phyloP scores from a whole-genome alignment of 192 early-diverging fungal species.

The Backusella psychrophila region DNA sequence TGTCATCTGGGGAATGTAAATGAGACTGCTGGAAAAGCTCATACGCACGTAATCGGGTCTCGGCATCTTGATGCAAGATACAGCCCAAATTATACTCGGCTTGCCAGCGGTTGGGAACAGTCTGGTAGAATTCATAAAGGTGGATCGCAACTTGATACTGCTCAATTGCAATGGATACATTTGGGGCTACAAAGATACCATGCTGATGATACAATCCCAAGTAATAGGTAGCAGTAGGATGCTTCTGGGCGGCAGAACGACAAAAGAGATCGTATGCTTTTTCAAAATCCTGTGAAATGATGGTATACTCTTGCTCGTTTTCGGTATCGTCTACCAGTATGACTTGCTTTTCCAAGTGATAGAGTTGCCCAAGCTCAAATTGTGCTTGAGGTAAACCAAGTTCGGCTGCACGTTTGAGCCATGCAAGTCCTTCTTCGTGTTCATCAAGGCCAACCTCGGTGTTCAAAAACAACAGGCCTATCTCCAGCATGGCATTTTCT shows the following conservation, averaged over 20 bases:
- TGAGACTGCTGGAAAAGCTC: slow-evolving; percentile 12
- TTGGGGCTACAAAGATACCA: slow-evolving; percentile 30
- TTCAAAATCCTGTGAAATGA: slow-evolving; percentile 26
- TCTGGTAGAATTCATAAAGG: neutral
- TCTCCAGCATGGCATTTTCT: slow-evolving; percentile 20
- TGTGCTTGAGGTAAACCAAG: slow-evolving; percentile 13
- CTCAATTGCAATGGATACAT: slow-evolving; percentile 23
- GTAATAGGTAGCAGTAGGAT: slow-evolving; percentile 14
- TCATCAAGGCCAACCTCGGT: neutral
- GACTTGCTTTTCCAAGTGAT: slow-evolving; percentile 9
- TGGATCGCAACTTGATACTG: slow-evolving; percentile 18
- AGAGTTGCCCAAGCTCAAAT: slow-evolving; percentile 17
- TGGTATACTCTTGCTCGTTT: neutral
- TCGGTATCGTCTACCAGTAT: neutral
- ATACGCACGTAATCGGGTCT: slow-evolving; percentile 15
- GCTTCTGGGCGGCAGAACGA: slow-evolving; percentile 13
- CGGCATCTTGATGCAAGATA: slow-evolving; percentile 22
- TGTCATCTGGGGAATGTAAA: slow-evolving; percentile 9
- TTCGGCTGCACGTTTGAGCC: slow-evolving; percentile 14
- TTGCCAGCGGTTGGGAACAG: slow-evolving; percentile 7
- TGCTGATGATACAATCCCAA: slow-evolving; percentile 24
- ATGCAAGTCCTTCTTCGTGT: neutral
- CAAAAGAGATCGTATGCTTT: slow-evolving; percentile 29
- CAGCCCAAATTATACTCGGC: slow-evolving; percentile 28
- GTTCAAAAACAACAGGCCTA: neutral